Evolutionary conservation across 768 basidiomycete genomes (phyloP), one percentile per base, ranked within the genome.

Genomic region (Thelephora aurantiotincta): DNA sequence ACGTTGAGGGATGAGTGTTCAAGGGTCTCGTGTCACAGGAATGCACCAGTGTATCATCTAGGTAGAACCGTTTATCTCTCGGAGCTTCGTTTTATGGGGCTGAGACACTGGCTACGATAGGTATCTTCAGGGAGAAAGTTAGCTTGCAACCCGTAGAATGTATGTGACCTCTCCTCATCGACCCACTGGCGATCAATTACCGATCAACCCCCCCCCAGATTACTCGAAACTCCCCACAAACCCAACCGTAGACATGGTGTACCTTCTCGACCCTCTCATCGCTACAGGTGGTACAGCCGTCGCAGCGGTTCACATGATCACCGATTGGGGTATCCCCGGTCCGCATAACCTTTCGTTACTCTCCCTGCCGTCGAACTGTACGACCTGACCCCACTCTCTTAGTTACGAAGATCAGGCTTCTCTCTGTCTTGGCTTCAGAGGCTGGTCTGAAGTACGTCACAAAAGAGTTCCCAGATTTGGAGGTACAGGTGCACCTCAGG

Each of bases 251-350:
- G 93, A 97, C 57, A 63, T 75, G 35, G 80, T 91, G n/a, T 89
- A 80, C 65, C 68, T 98, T 19, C 70, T 97, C 26, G 94, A 98
- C 55, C 94, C 94, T 14, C 66, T 97, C 30, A 81, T 97, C 56
- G 94, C 94, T 0, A 97, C 94, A 2, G 94, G 92, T 45, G 87
- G 90, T 11, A 97, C 94, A 3, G 90, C 87, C 2, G 73, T 75
- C 52, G 92, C 94, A 14, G 93, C 93, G 7, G 61, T 97, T 48
- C 58, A 73, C 45, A 97, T 96, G 89, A 72, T 94, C 46, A 55
- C 71, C 1, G 89, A 89, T 47, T 89, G 86, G 87, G 86, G 87
- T 23, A 71, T 88, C 54, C 69, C 80, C 13, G 50, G 87, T 85
- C 54, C 52, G 73, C 50, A 18, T 13, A 0, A 19, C 13, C 5